A percentile compares a stretch with the other conserved stretches of the same genome.
Conservation (phyloP, 768 basidiomycete genomes). For the Auricularia sp. region DNA sequence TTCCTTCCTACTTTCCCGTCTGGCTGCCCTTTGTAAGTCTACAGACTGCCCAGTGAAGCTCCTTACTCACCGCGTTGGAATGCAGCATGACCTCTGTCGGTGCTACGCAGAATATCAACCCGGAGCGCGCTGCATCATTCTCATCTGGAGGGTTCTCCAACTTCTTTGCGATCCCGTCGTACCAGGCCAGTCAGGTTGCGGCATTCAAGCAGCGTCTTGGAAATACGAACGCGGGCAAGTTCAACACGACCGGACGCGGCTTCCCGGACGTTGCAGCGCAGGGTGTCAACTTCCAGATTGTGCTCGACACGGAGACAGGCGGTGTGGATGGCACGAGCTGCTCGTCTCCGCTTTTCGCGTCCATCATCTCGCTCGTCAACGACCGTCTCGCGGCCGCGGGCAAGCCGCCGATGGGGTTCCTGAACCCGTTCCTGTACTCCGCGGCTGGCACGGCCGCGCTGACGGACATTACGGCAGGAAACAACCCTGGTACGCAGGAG, state of each 20-base stretch:
- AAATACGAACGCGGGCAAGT: neutral
- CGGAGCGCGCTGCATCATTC: slow-evolving; percentile 12
- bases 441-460: slow-evolving; percentile 15
- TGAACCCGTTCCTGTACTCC: slow-evolving; percentile 14
- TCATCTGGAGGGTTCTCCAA: slow-evolving; percentile 27
- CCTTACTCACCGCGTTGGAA: neutral
- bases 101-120: slow-evolving; percentile 8
- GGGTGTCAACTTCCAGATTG: slow-evolving; percentile 10
- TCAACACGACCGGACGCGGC: slow-evolving; percentile 9
- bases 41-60: neutral
- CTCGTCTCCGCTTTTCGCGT: slow-evolving; percentile 21
- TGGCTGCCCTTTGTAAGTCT: slow-evolving; percentile 11
- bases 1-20: slow-evolving; percentile 14
- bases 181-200: slow-evolving; percentile 25
- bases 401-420: slow-evolving; percentile 12
- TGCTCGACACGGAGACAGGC: slow-evolving; percentile 3
- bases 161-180: slow-evolving; percentile 32
- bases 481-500: slow-evolving; percentile 6
- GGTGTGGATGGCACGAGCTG: slow-evolving; percentile 10
- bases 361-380: slow-evolving; percentile 22
- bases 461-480: slow-evolving; percentile 17
- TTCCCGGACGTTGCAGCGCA: slow-evolving; percentile 16
- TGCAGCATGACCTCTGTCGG: slow-evolving; percentile 11
- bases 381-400: slow-evolving; percentile 19
- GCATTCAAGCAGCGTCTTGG: slow-evolving; percentile 13